phyloP scores from a whole-genome alignment of 208 protist species.

The Lotmaria passim region DNA sequence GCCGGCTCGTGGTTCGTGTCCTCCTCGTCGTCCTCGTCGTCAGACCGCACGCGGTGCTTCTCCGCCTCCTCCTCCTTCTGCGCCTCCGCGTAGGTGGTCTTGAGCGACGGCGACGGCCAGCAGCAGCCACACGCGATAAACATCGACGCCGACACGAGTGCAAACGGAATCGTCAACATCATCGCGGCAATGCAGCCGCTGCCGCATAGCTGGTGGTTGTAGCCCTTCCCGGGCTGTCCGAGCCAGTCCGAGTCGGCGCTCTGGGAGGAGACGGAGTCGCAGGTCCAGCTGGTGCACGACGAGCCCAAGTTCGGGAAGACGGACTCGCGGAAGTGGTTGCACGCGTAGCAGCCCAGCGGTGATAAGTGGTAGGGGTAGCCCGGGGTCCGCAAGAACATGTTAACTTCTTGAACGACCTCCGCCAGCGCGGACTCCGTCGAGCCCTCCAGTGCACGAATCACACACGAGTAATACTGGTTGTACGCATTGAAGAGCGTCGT shows the following conservation, averaged over 20 bases:
- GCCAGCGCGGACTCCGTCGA: background rate
- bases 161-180: slow-evolving; percentile 49
- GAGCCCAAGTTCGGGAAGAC: slow-evolving; percentile 18
- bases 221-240: slow-evolving; percentile 44
- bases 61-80: slow-evolving; percentile 26
- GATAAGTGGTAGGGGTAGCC: slow-evolving; percentile 45
- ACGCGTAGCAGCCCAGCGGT: slow-evolving; percentile 42
- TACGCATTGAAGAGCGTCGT: slow-evolving; percentile 31
- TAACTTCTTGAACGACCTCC: background rate
- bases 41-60: slow-evolving; percentile 3
- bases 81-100: slow-evolving; percentile 36
- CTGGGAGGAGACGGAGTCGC: slow-evolving; percentile 32
- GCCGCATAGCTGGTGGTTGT: slow-evolving; percentile 58
- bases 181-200: slow-evolving; percentile 51
- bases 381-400: slow-evolving; percentile 33
- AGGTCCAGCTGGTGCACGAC: slow-evolving; percentile 32
- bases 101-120: slow-evolving; percentile 59
- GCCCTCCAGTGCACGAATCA: slow-evolving; percentile 26
- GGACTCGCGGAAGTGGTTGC: slow-evolving; percentile 41
- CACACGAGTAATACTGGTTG: slow-evolving; percentile 46
- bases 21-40: slow-evolving; percentile 20
- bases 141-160: slow-evolving; percentile 29
- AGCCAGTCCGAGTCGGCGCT: slow-evolving; percentile 14
- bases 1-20: background rate
- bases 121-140: slow-evolving; percentile 49